These are phyloP conservation scores for Pythium periplocum DNA, from an alignment of 352 stramenopile species.

Conservation along the genomic window DNA sequence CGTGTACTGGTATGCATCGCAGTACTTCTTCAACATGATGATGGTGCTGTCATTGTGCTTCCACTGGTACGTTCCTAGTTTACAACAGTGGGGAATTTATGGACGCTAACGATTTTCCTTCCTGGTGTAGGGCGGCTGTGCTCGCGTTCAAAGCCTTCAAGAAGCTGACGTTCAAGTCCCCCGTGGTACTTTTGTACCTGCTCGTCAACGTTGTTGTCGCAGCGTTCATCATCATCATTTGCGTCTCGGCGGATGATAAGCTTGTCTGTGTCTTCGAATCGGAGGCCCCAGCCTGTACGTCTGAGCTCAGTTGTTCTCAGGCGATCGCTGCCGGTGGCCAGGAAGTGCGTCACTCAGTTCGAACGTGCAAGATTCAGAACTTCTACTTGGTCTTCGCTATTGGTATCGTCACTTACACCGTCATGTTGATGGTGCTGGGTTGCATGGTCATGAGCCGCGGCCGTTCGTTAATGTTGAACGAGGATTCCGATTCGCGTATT, in stretches of 20 bases:
- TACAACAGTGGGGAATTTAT: not conserved
- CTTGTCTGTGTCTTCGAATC: slow-evolving; percentile 72
- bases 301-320: slow-evolving; percentile 42
- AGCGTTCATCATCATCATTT: slow-evolving; percentile 60
- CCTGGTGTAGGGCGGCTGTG: slow-evolving; percentile 36
- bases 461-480: slow-evolving; percentile 80
- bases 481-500: slow-evolving; percentile 79
- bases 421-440: slow-evolving; percentile 81
- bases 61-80: slow-evolving; percentile 43
- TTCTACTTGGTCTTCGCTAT: slow-evolving; percentile 77
- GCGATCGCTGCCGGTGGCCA: slow-evolving; percentile 61
- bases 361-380: slow-evolving; percentile 67
- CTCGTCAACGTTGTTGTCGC: slow-evolving; percentile 59
- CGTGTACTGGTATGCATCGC: slow-evolving; percentile 78
- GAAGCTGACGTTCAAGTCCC: slow-evolving; percentile 78
- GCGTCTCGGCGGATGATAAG: slow-evolving; percentile 42
- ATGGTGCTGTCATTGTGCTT: slow-evolving; percentile 89
- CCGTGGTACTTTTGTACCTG: slow-evolving; percentile 68
- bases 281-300: slow-evolving; percentile 47
- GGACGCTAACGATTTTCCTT: slow-evolving; percentile 1
- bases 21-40: slow-evolving; percentile 86
- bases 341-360: slow-evolving; percentile 63
- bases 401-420: slow-evolving; percentile 78
- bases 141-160: slow-evolving; percentile 86
- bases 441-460: slow-evolving; percentile 86